A percentile compares a stretch with the other conserved stretches of the same genome.
Evolutionary conservation across 2,329 filamentous ascomycete genomes (phyloP).

Genomic region (Curvularia verruculosa): DNA sequence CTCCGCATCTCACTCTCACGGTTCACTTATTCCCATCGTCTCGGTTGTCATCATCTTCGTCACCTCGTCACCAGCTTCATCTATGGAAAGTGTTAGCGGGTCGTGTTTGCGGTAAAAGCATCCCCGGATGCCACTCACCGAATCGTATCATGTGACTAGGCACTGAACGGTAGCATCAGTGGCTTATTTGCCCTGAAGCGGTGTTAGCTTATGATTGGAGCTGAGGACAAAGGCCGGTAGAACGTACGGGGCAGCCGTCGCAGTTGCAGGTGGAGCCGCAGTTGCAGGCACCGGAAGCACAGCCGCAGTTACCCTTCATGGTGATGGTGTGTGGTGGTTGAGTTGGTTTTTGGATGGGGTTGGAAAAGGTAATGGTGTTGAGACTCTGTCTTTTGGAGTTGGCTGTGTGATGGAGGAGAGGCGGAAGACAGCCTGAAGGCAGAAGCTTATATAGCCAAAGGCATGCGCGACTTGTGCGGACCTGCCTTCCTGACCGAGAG

Average conservation of each 20-base stretch:
- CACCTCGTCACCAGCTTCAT: background rate
- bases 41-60: background rate
- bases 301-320: conserved; percentile 36
- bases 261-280: conserved; percentile 34
- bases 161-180: background rate
- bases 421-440: background rate
- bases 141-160: background rate
- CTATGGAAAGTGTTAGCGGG: background rate
- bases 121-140: conserved; percentile 1
- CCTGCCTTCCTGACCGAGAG: conserved; percentile 1
- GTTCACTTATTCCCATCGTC: background rate
- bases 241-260: conserved; percentile 37
- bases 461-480: conserved; percentile 31
- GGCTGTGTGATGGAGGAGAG: conserved; percentile 1
- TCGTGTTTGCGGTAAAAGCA: background rate
- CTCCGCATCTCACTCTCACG: background rate
- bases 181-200: conserved; percentile 25
- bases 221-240: background rate
- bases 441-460: conserved; percentile 21
- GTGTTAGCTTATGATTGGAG: background rate
- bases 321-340: conserved; percentile 4
- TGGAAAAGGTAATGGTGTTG: background rate
- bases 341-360: background rate
- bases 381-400: background rate
- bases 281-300: conserved; percentile 31